Evolutionary conservation across 495 filamentous ascomycete genomes (phyloP).

Genomic region (Neurospora cerealis): DNA sequence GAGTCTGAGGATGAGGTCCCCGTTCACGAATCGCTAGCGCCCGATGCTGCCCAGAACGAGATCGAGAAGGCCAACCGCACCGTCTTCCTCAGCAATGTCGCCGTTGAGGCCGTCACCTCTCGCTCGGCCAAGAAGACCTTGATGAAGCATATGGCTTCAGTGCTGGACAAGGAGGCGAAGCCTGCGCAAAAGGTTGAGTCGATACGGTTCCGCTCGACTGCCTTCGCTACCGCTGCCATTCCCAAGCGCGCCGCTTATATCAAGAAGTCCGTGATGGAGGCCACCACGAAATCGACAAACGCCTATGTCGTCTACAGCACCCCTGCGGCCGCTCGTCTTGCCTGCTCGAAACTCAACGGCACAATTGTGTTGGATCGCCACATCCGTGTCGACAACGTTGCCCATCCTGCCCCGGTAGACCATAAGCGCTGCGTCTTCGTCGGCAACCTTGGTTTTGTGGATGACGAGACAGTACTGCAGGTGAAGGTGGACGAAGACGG

Average conservation of each 20-base stretch:
- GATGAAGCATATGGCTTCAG: slow-evolving; percentile 50
- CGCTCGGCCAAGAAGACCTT: slow-evolving; percentile 70
- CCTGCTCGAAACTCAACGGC: slow-evolving; percentile 70
- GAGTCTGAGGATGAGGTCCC: slow-evolving; percentile 20
- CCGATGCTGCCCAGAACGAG: slow-evolving; percentile 40
- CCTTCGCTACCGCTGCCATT: slow-evolving; percentile 62
- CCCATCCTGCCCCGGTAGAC: slow-evolving; percentile 75
- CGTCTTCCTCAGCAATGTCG: slow-evolving; percentile 89
- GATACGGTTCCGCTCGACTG: slow-evolving; percentile 85
- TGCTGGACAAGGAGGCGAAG: slow-evolving; percentile 33
- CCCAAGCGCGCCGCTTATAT: slow-evolving; percentile 88
- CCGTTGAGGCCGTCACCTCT: slow-evolving; percentile 67
- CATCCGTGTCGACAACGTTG: slow-evolving; percentile 78
- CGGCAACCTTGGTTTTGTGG: slow-evolving; percentile 91
- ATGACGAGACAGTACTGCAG: slow-evolving; percentile 60
- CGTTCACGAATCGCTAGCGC: slow-evolving; percentile 41
- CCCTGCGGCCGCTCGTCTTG: slow-evolving; percentile 59
- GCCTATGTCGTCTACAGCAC: slow-evolving; percentile 86
- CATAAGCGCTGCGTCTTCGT: slow-evolving; percentile 90
- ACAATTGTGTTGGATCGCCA: slow-evolving; percentile 78
- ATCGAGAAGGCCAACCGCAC: slow-evolving; percentile 82
- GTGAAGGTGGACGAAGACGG: slow-evolving; percentile 46
- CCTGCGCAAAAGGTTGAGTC: slow-evolving; percentile 68
- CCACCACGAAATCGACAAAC: slow-evolving; percentile 87
- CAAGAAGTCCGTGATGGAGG: slow-evolving; percentile 67